Percentiles rank a stretch among this genome's conserved stretches.
Evolutionary conservation across 805 yeast species (phyloP).

Genomic region (Candida orba): DNA sequence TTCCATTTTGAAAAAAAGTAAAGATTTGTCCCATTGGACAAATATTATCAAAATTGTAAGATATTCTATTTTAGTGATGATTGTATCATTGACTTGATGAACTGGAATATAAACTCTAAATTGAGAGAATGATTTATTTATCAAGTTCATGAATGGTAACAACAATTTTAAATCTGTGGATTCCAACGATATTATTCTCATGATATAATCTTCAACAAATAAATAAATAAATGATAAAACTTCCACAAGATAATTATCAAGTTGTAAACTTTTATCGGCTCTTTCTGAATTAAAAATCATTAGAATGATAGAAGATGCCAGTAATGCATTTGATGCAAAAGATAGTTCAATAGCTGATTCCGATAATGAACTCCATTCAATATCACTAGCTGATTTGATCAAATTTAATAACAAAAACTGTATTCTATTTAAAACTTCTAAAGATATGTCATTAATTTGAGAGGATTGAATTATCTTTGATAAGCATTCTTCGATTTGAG

Average conservation of each 20-base stretch:
- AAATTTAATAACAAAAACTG: conserved; percentile 26
- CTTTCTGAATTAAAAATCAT: conserved; percentile 33
- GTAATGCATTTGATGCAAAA: conserved; percentile 9
- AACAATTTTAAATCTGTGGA: not conserved
- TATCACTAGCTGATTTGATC: conserved; percentile 18
- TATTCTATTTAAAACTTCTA: conserved; percentile 26
- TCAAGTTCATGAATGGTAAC: conserved; percentile 2
- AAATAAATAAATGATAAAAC: conserved; percentile 34
- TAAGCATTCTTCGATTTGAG: conserved; percentile 19
- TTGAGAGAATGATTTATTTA: conserved; percentile 12
- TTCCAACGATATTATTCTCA: conserved; percentile 10
- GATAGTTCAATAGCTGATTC: not conserved
- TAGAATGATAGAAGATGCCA: conserved; percentile 27
- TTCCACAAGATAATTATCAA: conserved; percentile 37
- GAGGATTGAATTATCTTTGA: conserved; percentile 12
- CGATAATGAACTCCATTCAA: conserved; percentile 15
- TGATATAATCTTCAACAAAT: conserved; percentile 25
- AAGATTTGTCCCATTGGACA: conserved; percentile 13
- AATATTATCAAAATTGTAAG: conserved; percentile 37
- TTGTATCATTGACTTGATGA: conserved; percentile 37
- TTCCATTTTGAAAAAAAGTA: conserved; percentile 16
- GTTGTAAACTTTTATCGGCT: conserved; percentile 36
- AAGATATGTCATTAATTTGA: conserved; percentile 12
- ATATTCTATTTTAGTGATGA: conserved; percentile 55
- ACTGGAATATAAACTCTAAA: conserved; percentile 14